phyloP scores from a whole-genome alignment of 371 early-diverging fungal genomes.

The Mucor irregularis region DNA sequence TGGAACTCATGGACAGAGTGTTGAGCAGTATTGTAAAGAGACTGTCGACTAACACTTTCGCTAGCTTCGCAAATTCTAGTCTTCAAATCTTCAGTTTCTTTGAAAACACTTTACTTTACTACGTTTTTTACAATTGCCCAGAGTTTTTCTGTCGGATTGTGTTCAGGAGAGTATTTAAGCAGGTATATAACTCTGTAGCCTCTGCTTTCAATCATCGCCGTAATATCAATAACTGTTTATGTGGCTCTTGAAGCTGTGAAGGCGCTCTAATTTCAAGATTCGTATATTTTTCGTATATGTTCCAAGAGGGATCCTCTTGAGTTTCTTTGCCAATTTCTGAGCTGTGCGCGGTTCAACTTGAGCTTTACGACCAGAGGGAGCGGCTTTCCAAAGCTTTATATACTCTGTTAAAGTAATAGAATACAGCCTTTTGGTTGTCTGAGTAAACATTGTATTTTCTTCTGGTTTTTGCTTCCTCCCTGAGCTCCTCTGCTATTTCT shows the following conservation, averaged over 20 bases:
- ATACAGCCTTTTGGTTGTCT: constrained; percentile 8
- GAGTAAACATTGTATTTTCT: constrained; percentile 10
- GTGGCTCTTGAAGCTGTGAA: constrained; percentile 11
- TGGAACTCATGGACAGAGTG: constrained; percentile 15
- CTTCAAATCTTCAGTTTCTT: constrained; percentile 11
- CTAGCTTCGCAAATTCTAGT: constrained; percentile 17
- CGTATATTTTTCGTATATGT: constrained; percentile 6
- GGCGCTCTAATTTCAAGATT: constrained; percentile 1
- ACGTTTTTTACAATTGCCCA: constrained; percentile 29
- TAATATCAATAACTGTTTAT: constrained; percentile 16
- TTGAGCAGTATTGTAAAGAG: constrained; percentile 17
- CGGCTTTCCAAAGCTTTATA: constrained; percentile 13
- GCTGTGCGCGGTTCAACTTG: constrained; percentile 1
- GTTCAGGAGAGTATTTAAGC: constrained; percentile 14
- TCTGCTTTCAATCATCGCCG: constrained; percentile 4
- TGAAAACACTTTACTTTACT: constrained; percentile 21
- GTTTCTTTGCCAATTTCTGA: constrained; percentile 6
- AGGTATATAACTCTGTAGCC: constrained; percentile 14
- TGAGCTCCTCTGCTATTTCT: constrained; percentile 3
- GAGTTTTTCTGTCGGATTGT: constrained; percentile 12
- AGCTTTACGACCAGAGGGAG: constrained; percentile 4
- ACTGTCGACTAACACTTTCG: constrained; percentile 16
- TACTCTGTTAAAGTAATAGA: constrained; percentile 15
- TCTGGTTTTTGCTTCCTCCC: neutral
- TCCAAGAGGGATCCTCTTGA: constrained; percentile 8